Conservation (phyloP, 176 grass and related monocot genomes). For the Aegilops longissima region DNA sequence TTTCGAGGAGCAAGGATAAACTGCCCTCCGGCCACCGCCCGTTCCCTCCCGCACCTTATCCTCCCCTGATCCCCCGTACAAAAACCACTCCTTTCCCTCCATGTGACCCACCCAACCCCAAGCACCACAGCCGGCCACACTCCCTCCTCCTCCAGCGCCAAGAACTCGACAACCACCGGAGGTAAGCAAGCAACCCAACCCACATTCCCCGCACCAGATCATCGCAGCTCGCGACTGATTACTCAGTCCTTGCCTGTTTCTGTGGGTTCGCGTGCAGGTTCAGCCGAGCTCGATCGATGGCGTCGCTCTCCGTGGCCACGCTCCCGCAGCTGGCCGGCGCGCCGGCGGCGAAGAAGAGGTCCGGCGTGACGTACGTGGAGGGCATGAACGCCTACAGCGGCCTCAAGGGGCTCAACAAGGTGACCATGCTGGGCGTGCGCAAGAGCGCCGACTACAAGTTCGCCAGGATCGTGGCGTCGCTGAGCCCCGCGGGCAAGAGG, state of each 20-base stretch:
- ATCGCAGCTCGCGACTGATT: not conserved
- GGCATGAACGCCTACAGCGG: slow-evolving; percentile 69
- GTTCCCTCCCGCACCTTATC: slow-evolving; percentile 72
- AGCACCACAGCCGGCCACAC: slow-evolving; percentile 23
- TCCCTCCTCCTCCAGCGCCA: slow-evolving; percentile 14
- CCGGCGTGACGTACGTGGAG: slow-evolving; percentile 51
- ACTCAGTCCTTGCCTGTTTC: not conserved
- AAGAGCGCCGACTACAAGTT: slow-evolving; percentile 58
- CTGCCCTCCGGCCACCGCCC: slow-evolving; percentile 56
- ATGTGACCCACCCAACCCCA: slow-evolving; percentile 16
- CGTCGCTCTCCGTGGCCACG: slow-evolving; percentile 56
- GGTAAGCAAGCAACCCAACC: not conserved
- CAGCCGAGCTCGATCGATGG: slow-evolving; percentile 48
- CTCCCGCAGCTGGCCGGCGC: slow-evolving; percentile 33
- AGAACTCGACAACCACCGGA: not conserved
- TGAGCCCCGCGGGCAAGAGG: slow-evolving; percentile 36
- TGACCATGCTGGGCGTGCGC: slow-evolving; percentile 54
- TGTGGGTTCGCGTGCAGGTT: slow-evolving; percentile 9
- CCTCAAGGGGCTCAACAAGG: slow-evolving; percentile 61
- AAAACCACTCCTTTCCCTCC: slow-evolving; percentile 28
- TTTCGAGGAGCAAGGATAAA: slow-evolving; percentile 48
- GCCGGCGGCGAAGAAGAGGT: slow-evolving; percentile 35
- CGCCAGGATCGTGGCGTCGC: slow-evolving; percentile 51
- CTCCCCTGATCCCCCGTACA: slow-evolving; percentile 46
- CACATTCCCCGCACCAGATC: not conserved